Conservation (phyloP, 345 rosid genomes). For the Pistacia atlantica region DNA sequence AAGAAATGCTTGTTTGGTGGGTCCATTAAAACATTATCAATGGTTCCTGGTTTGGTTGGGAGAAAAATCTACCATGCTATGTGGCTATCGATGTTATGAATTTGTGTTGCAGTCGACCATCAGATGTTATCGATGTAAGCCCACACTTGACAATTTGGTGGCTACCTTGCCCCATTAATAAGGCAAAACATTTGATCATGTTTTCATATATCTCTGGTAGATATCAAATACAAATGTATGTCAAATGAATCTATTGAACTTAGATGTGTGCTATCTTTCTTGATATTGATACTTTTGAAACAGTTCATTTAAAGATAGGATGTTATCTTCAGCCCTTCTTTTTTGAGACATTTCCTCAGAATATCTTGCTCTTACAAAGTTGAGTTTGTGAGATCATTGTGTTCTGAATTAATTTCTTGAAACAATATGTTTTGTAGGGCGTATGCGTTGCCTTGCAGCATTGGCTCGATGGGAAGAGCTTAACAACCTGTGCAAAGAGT, state of each 20-base stretch:
- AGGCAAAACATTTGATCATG: neutral
- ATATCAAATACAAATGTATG: neutral
- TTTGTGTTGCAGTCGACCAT: neutral
- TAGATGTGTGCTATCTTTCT: neutral
- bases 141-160: neutral
- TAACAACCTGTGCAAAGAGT: constrained; percentile 90
- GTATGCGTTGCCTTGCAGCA: constrained; percentile 98
- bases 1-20: constrained; percentile 3
- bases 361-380: neutral
- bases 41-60: neutral
- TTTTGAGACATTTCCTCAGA: neutral
- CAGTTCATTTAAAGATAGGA: neutral
- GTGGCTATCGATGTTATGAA: constrained; percentile 4
- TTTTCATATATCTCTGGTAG: neutral
- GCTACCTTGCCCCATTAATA: neutral
- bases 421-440: constrained; percentile 52
- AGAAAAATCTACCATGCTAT: neutral
- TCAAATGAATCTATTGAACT: neutral
- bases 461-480: constrained; percentile 99
- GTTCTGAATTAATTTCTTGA: constrained; percentile 13
- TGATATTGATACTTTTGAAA: neutral
- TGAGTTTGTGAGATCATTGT: neutral
- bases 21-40: neutral
- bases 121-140: neutral
- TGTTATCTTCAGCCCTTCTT: neutral